Percentiles rank a stretch among this genome's conserved stretches.
phyloP scores from a whole-genome alignment of 176 grass and related monocot species.

The Metroxylon sagu region DNA sequence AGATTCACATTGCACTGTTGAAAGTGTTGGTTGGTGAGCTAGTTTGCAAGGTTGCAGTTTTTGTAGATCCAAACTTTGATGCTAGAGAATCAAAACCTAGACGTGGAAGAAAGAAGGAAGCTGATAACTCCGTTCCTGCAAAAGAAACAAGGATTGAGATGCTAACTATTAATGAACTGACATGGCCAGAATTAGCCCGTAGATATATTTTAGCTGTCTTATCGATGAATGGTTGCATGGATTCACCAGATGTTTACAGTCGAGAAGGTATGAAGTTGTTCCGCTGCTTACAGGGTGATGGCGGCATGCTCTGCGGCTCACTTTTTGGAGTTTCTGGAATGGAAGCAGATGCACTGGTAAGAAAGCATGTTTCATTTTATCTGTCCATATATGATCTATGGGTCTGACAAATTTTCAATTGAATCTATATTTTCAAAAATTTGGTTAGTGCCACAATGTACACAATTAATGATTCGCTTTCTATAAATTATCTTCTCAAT shows the following conservation, averaged over 20 bases:
- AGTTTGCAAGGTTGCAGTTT: conserved; percentile 54
- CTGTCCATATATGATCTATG: background rate
- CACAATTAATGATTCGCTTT: too few relatives aligned
- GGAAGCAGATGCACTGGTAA: conserved; percentile 94
- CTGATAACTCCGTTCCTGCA: conserved; percentile 41
- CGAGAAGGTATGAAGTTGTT: conserved; percentile 88
- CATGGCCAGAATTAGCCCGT: conserved; percentile 90
- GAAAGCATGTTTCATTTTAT: conserved; percentile 18
- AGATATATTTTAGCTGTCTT: conserved; percentile 82
- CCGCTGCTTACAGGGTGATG: conserved; percentile 88
- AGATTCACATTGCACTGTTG: conserved; percentile 64
- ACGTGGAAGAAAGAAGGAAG: conserved; percentile 79
- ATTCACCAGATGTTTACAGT: conserved; percentile 75
- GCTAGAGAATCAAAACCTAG: conserved; percentile 83
- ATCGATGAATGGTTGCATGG: conserved; percentile 57
- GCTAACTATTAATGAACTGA: conserved; percentile 75
- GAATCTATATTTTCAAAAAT: too few relatives aligned
- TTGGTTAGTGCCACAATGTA: too few relatives aligned
- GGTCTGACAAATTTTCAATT: background rate
- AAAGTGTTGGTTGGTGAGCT: conserved; percentile 78
- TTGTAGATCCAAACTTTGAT: conserved; percentile 80
- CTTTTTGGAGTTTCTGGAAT: conserved; percentile 80
- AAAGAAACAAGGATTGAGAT: conserved; percentile 75
- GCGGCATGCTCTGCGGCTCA: conserved; percentile 80
- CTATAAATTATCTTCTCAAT: too few relatives aligned